Base-by-base conservation (phyloP, 139 green algal species). In the Chlorella ohadii region DNA sequence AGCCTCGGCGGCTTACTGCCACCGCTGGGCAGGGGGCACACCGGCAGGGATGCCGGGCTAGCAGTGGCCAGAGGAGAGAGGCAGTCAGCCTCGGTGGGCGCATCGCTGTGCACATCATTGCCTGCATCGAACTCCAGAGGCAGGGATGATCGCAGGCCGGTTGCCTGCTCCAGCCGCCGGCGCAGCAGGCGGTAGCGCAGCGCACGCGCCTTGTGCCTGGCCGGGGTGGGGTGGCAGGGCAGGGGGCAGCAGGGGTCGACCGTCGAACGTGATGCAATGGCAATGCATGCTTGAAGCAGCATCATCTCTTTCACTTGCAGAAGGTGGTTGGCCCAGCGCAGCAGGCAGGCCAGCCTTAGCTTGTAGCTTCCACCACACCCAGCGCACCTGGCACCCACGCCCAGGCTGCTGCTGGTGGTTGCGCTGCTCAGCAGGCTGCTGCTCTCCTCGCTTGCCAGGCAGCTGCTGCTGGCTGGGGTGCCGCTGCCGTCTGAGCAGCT, bases 121-220 rank as follows among this genome's bases (percentile, higher is more conserved):
- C n/a, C n/a, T n/a, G n/a, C n/a, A n/a, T n/a, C n/a, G n/a, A n/a
- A n/a, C n/a, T n/a, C 34, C 36, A 27, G 20, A 1, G 55, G 9
- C 28, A 72, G 56, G 13, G 55, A 56, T 16, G 15, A 1, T 15
- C 44, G 5, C 51, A 70, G 34, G 17, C 75, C 75, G 0, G 34
- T 59, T 1, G 55, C 75, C 16, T 33, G 55, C 36, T 59, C 76
- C 59, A 82, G 76, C 57, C 56, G 76, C 38, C 76, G 76, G 56
- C 76, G 76, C 76, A 82, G 59, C 57, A 82, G 76, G 25, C 76
- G 76, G 39, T 72, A 82, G 6, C 76, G 57, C 76, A 82, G 76
- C 76, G 76, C 76, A 4, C 76, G 76, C 16, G 23, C 76, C 76
- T 82, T 82, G 76, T 72, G 59, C 36, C 76, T 82, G 76, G 27